Base-by-base conservation (phyloP, 2,329 filamentous ascomycete species). In the Hansfordia pulvinata region DNA sequence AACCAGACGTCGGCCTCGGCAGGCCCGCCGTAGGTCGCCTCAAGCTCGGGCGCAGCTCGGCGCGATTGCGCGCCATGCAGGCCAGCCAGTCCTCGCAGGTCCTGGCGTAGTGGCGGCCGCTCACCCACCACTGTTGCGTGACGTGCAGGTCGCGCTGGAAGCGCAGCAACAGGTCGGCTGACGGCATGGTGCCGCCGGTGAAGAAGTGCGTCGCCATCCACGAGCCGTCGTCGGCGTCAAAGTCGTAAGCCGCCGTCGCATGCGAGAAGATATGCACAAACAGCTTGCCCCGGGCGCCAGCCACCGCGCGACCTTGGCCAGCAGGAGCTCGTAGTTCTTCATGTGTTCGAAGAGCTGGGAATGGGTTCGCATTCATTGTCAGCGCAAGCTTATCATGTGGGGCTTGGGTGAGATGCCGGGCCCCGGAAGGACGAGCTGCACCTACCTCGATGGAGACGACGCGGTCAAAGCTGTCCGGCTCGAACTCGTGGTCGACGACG, bases 171-270 rank as follows among this genome's bases (percentile, higher is more conserved):
- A 82, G 48, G 44, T 81, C 76, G 1, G 71, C 64, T 21, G 62
- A 71, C 4, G 70, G 72, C 76, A 81, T 82, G 6, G 73, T 80
- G 3, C 76, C 76, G 9, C 76, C 76, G 0, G 73, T 76, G 51
- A 81, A 81, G 57, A 81, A 82, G 42, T 79, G 62, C 34, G 66
- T 67, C 26, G 73, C 76, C 76, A 81, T 81, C 76, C 76, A 82
- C 18, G 76, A 76, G 25, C 66, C 63, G 34, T 80, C 74, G 36
- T 72, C n/a, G n/a, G n/a, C n/a, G n/a, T n/a, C n/a, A n/a, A n/a
- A 81, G 42, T 80, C 73, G 42, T 81, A 81, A 0, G 76, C 73
- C 10, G 69, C 75, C 8, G 58, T 62, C 38, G 59, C 63, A 47
- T 81, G 74, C 19, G 60, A 60, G 41, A 81, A 80, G 28, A 77